Evolutionary conservation across 208 protist genomes (phyloP), one percentile per base, ranked within the genome.

Genomic region (Porcisia hertigi): DNA sequence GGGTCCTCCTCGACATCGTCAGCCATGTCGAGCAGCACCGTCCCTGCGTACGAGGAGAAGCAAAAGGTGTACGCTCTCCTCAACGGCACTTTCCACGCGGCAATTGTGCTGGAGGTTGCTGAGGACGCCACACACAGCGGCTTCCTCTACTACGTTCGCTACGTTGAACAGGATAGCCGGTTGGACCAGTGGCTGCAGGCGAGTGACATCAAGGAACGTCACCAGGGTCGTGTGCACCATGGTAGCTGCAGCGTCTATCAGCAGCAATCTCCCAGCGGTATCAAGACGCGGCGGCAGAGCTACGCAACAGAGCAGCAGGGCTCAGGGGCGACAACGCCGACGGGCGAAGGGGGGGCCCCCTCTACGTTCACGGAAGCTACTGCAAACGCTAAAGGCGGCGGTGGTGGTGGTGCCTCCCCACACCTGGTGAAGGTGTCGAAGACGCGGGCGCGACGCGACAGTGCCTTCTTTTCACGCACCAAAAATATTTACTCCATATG

Each of bases 401-500:
- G 30, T 30, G 30, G 30, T 30, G 86, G 86, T 2, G 82, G 83
- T 20, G 41, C 54, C 36, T 59, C 73, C 64, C 69, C 81, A 69
- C 87, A 90, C 79, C 75, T 79, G 63, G 85, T 93, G 43, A 92
- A 92, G 58, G 83, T 94, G 23, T 92, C 90, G 14, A 95, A 88
- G 58, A 80, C 77, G 70, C 85, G 91, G 5, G 89, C 90, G 41
- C 84, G 91, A 16, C 90, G 92, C 25, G 93, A 97, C 79, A 97
- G 93, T 71, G 82, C 89, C 16, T 97, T 97, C 82, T 97, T 97
- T 66, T 96, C 85, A 9, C 88, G 93, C 41, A 93, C 99, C 20
- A 99, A 99, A 79, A 99, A 99, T 78, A 99, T 99, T 60, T 91
- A 98, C 58, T 92, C 84, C 6, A 95, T 99, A 69, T 97, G 98